Conservation (phyloP, 768 basidiomycete genomes). For the Trametes villosa region DNA sequence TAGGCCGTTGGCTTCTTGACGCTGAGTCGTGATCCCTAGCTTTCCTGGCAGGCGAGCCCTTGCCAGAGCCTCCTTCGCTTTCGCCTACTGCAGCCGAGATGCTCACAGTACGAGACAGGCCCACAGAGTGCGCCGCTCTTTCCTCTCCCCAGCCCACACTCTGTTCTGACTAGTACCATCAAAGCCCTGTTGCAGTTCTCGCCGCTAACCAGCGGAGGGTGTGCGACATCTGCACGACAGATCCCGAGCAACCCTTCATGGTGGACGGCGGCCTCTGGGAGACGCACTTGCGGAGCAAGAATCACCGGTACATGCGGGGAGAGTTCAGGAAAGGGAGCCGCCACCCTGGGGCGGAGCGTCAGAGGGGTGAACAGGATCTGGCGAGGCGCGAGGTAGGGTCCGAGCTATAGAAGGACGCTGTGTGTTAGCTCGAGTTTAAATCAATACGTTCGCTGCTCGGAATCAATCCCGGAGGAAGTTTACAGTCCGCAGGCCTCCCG, state of each 20-base stretch:
- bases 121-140: constrained; percentile 45
- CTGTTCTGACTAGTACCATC: constrained; percentile 2
- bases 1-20: too few species aligned
- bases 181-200: constrained; percentile 62
- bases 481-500: too few species aligned
- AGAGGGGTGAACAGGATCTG: background rate
- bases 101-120: constrained; percentile 49
- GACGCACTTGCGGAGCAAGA: constrained; percentile 57
- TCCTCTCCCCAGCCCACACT: background rate
- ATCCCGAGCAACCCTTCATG: constrained; percentile 61
- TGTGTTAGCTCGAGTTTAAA: too few species aligned
- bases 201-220: constrained; percentile 58
- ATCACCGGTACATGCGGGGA: constrained; percentile 50
- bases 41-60: constrained; percentile 51
- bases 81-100: constrained; percentile 60
- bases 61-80: constrained; percentile 62
- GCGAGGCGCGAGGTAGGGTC: too few species aligned
- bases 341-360: background rate
- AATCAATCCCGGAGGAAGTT: too few species aligned
- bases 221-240: constrained; percentile 65
- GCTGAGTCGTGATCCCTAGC: constrained; percentile 44
- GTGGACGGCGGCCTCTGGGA: constrained; percentile 64
- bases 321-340: background rate
- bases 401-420: too few species aligned
- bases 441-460: too few species aligned